phyloP scores from a whole-genome alignment of 106 monocot genomes.

The Acorus gramineus region DNA sequence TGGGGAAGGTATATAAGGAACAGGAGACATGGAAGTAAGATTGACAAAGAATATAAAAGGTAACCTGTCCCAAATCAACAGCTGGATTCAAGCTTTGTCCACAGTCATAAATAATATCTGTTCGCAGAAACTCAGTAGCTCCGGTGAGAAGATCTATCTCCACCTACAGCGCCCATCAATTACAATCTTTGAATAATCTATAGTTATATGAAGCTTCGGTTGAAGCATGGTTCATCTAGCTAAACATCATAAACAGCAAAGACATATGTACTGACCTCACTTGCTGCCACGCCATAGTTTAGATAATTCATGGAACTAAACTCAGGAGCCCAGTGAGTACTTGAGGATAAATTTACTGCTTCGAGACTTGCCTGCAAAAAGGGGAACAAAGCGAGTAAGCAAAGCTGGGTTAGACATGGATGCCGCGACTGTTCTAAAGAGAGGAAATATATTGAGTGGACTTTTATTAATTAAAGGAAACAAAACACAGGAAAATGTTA shows the following conservation, averaged over 20 bases:
- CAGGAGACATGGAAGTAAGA: no score
- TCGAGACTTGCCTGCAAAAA: constrained; percentile 45
- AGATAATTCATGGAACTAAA: constrained; percentile 26
- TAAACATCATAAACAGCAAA: neutral
- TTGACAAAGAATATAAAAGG: neutral
- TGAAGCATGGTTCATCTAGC: no score
- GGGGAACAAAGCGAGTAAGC: no score
- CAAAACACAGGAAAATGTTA: no score
- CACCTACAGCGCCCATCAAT: constrained; percentile 33
- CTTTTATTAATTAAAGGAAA: no score
- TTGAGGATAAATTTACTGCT: constrained; percentile 55
- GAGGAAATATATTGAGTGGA: no score
- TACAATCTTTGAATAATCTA: no score
- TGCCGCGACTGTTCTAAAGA: no score
- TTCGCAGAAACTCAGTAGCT: constrained; percentile 40
- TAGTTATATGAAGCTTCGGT: no score
- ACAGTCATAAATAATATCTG: constrained; percentile 73
- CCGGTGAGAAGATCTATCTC: constrained; percentile 82
- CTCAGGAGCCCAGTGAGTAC: constrained; percentile 44
- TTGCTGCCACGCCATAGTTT: constrained; percentile 78
- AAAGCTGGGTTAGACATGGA: no score
- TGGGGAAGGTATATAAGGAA: no score
- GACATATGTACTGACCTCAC: constrained; percentile 35
- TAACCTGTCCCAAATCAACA: constrained; percentile 83
- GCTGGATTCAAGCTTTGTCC: constrained; percentile 87